Conservation (phyloP, 176 grass and related monocot species). For the Aegilops longissima region DNA sequence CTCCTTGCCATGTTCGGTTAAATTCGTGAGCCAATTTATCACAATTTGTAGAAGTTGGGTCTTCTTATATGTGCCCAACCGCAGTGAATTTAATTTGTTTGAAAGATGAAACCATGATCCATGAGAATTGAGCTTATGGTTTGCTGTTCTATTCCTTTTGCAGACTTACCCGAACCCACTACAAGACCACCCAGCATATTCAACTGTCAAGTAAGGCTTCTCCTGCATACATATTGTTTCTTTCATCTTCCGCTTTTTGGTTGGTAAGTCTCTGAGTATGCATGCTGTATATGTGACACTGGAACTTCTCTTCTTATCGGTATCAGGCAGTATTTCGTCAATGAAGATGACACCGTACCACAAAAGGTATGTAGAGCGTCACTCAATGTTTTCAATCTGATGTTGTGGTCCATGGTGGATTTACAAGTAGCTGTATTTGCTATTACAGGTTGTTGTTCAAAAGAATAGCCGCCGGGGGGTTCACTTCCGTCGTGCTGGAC, state of each 20-base stretch:
- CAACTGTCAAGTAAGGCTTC: slow-evolving; percentile 76
- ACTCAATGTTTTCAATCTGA: neutral
- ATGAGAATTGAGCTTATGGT: slow-evolving; percentile 26
- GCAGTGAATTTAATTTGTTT: neutral
- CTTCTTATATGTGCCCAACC: neutral
- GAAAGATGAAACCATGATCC: neutral
- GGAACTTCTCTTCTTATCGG: slow-evolving; percentile 13
- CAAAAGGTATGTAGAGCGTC: slow-evolving; percentile 46
- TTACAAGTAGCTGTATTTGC: slow-evolving; percentile 10
- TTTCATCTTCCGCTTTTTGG: neutral
- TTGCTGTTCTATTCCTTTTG: slow-evolving; percentile 27
- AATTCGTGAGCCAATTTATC: neutral
- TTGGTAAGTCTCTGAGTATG: slow-evolving; percentile 5
- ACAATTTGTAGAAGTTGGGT: neutral
- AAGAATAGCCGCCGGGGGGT: slow-evolving; percentile 64
- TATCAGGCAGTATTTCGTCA: slow-evolving; percentile 90
- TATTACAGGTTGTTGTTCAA: slow-evolving; percentile 67
- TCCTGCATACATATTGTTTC: neutral
- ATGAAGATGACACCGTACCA: slow-evolving; percentile 89
- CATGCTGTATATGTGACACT: slow-evolving; percentile 21
- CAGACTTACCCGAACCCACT: slow-evolving; percentile 92
- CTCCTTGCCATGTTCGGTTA: neutral
- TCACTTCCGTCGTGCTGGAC: slow-evolving; percentile 94
- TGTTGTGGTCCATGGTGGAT: neutral
- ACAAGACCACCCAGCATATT: slow-evolving; percentile 90